Percentiles rank a stretch among this genome's conserved stretches.
These are phyloP conservation scores for Cenchrus purpureus DNA, from an alignment of 176 grass and related monocot genomes.

Conservation along the genomic window DNA sequence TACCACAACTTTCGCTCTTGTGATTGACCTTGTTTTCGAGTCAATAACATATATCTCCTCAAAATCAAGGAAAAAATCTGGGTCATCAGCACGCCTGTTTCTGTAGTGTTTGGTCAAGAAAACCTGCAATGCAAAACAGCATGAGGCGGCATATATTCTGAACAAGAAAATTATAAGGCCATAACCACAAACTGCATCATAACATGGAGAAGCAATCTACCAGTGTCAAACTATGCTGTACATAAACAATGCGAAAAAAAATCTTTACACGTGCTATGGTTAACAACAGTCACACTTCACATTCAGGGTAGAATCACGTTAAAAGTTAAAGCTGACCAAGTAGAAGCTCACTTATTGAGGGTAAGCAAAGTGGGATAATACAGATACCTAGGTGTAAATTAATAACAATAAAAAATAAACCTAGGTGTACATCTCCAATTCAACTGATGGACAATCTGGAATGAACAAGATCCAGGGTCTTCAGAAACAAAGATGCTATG, in stretches of 20 bases:
- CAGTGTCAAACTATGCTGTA: not conserved
- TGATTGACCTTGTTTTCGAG: constrained; percentile 88
- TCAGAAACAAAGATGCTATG: not conserved
- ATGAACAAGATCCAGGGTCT: not conserved
- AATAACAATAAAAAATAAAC: no score
- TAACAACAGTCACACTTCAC: not conserved
- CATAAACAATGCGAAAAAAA: not conserved
- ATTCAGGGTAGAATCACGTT: not conserved
- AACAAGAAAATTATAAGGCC: constrained; percentile 11
- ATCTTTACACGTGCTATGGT: not conserved
- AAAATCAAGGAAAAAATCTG: constrained; percentile 92
- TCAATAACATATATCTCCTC: constrained; percentile 98
- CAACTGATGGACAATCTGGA: not conserved
- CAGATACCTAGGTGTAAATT: not conserved
- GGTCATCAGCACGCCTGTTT: constrained; percentile 72
- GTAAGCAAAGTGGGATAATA: not conserved
- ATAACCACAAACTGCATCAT: constrained; percentile 1
- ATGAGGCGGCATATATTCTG: not conserved
- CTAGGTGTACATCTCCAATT: not conserved
- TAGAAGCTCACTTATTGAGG: not conserved
- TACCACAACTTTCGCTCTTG: constrained; percentile 91
- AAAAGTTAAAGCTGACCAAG: not conserved
- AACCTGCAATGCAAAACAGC: constrained; percentile 56
- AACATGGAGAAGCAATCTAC: constrained; percentile 30
- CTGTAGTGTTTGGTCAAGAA: constrained; percentile 95